phyloP scores from a whole-genome alignment of 2,329 filamentous ascomycete genomes.

The Epichloe hybrida region DNA sequence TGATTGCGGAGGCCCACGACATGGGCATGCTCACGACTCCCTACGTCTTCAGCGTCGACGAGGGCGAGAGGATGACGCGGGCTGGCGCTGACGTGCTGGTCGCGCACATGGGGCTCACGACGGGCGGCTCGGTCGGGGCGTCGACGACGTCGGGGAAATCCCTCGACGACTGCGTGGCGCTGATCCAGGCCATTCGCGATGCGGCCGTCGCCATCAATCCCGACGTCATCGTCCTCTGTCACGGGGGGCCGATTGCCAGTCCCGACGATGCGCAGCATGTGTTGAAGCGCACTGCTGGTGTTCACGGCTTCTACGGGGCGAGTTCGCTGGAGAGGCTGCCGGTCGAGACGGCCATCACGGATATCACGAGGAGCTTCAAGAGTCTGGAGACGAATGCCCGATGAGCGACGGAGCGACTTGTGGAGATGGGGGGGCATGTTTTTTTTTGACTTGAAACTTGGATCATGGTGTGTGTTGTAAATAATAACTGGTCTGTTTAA shows the following conservation, averaged over 20 bases:
- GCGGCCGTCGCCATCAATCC: conserved; percentile 40
- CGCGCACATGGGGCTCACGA: conserved; percentile 56
- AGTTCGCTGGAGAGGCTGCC: conserved; percentile 57
- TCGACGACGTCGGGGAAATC: conserved; percentile 38
- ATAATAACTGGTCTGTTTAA: too few species aligned
- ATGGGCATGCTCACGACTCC: conserved; percentile 55
- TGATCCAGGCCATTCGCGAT: conserved; percentile 51
- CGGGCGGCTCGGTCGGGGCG: conserved; percentile 48
- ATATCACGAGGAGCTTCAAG: conserved; percentile 19
- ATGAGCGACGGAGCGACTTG: too few species aligned
- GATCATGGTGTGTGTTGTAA: too few species aligned
- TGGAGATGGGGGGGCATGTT: too few species aligned
- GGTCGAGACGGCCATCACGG: conserved; percentile 49
- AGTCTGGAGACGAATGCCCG: background rate
- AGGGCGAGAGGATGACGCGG: conserved; percentile 46
- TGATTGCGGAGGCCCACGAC: conserved; percentile 45
- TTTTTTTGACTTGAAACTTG: too few species aligned
- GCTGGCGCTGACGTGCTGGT: conserved; percentile 56
- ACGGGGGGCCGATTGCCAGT: conserved; percentile 54
- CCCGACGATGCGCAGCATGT: conserved; percentile 51
- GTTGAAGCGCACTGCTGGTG: conserved; percentile 41
- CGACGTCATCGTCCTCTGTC: conserved; percentile 47
- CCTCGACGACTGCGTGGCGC: conserved; percentile 48
- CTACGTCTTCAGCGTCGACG: conserved; percentile 52
- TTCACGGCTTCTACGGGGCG: conserved; percentile 60